Percentiles rank a stretch among this genome's conserved stretches.
These are phyloP conservation scores for Austroboletus olivaceoglutinosus DNA, from an alignment of 1,284 basidiomycete genomes.

Conservation along the genomic window DNA sequence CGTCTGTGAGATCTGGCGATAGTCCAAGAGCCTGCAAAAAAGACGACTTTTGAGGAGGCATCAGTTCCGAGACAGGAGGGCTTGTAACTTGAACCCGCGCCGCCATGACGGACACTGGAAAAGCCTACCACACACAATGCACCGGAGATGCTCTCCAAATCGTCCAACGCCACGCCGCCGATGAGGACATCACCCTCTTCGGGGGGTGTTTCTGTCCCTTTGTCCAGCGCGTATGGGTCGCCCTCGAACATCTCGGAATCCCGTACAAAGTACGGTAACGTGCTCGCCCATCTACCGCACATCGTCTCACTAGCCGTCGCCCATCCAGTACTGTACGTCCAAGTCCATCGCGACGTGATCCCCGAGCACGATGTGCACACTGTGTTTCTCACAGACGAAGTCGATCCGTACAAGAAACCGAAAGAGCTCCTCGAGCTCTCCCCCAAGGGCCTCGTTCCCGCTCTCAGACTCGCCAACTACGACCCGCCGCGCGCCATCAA, in stretches of 20 bases:
- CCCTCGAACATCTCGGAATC: slow-evolving; percentile 39
- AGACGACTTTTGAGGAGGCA: slow-evolving; percentile 11
- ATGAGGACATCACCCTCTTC: slow-evolving; percentile 37
- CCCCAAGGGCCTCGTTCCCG: slow-evolving; percentile 78
- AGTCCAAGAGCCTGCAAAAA: slow-evolving; percentile 20
- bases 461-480: slow-evolving; percentile 53
- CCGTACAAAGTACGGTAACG: slow-evolving; percentile 37
- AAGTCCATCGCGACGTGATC: neutral
- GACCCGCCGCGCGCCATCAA: slow-evolving; percentile 56
- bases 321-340: slow-evolving; percentile 37
- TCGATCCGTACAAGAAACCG: slow-evolving; percentile 82
- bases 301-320: neutral
- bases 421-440: slow-evolving; percentile 74
- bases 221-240: slow-evolving; percentile 45
- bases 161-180: slow-evolving; percentile 25
- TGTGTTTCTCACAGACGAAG: slow-evolving; percentile 51
- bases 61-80: neutral
- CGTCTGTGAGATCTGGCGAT: slow-evolving; percentile 23
- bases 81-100: no score
- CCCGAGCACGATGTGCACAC: neutral
- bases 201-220: slow-evolving; percentile 46
- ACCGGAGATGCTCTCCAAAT: slow-evolving; percentile 43
- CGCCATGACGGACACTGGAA: slow-evolving; percentile 28
- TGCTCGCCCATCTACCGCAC: neutral
- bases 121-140: slow-evolving; percentile 30